These are phyloP conservation scores for Cytospora mali DNA, from an alignment of 2,329 filamentous ascomycete genomes.

Conservation along the genomic window DNA sequence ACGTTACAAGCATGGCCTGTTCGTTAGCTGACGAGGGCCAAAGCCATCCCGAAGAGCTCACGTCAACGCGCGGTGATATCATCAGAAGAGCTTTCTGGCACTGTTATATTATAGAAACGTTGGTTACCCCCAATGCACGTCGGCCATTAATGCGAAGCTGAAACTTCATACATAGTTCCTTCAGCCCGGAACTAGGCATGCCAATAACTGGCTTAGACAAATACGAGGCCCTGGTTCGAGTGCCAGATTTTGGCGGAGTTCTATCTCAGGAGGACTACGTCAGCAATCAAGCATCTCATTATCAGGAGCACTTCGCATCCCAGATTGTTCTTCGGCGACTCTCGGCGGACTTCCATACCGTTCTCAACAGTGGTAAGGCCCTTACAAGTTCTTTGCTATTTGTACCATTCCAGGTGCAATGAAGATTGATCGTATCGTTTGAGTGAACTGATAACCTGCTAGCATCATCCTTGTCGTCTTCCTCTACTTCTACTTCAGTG, in stretches of 20 bases:
- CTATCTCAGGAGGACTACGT: slow-evolving; percentile 51
- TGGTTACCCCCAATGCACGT: slow-evolving; percentile 29
- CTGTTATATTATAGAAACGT: slow-evolving; percentile 59
- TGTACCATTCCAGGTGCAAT: background rate
- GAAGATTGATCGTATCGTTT: too few relatives aligned
- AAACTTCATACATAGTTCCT: slow-evolving; percentile 26
- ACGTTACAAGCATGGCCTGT: background rate
- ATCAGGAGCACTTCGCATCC: slow-evolving; percentile 61
- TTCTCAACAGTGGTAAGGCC: slow-evolving; percentile 53
- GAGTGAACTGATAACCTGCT: background rate
- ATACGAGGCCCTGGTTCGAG: slow-evolving; percentile 54
- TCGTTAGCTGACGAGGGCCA: background rate
- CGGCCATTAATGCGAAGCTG: background rate
- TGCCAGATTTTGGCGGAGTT: slow-evolving; percentile 55
- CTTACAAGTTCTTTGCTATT: slow-evolving; percentile 14
- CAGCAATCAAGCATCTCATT: slow-evolving; percentile 54
- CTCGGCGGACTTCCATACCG: slow-evolving; percentile 54
- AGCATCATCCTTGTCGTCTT: slow-evolving; percentile 26
- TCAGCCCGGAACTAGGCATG: slow-evolving; percentile 61
- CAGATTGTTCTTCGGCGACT: slow-evolving; percentile 60
- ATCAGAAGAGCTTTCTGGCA: slow-evolving; percentile 60
- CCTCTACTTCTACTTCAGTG: background rate
- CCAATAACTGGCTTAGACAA: slow-evolving; percentile 57
- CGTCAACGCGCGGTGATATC: slow-evolving; percentile 51
- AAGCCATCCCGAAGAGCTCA: slow-evolving; percentile 48